Evolutionary conservation across 2,329 filamentous ascomycete species (phyloP), one percentile per base, ranked within the genome.

Genomic region (Aspergillus piperis): DNA sequence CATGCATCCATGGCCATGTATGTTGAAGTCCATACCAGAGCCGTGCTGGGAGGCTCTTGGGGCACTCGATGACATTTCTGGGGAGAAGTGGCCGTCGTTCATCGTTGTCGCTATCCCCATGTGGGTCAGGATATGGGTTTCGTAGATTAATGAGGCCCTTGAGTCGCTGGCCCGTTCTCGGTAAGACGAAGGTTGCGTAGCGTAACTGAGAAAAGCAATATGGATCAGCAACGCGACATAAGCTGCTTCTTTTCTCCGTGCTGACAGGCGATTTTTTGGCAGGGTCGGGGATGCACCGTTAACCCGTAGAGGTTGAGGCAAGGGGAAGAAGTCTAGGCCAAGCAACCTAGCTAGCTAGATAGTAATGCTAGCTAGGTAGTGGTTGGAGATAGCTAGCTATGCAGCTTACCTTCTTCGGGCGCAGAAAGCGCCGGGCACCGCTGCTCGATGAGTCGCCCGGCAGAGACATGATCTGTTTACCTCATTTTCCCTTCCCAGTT

Each of bases 141-240:
- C 89, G 88, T 27, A 96, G 82, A 21, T 89, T 94, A 68, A 96
- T 92, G 63, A 89, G 85, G 63, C 90, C 90, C 71, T 88, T 89
- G 50, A 92, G 85, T 64, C 92, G 90, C 76, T 96, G 90, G 70
- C 94, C 93, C 2, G 92, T 97, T 61, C 84, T 83, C 7, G 94
- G 92, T 57, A 96, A 84, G 68, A 98, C 90, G 75, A 96, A 92
- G 48, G 91, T 95, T 66, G 91, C 91, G 73, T 94, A 90, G 66
- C 90, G 88, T 62, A 96, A 83, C 83, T 92, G 62, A 21, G 44
- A 13, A 36, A 38, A 15, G n/a, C 30, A 30, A 49, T 30, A 27
- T 30, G 25, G 2, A 50, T 63, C 41, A 63, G 59, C 21, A 59
- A 52, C 10, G 3, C 23, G 17, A 47, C 11, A n/a, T 38, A 11